Percentiles rank a stretch among this genome's conserved stretches.
Conservation (phyloP, 441 rosid genomes). For the Aquilaria agallochum region DNA sequence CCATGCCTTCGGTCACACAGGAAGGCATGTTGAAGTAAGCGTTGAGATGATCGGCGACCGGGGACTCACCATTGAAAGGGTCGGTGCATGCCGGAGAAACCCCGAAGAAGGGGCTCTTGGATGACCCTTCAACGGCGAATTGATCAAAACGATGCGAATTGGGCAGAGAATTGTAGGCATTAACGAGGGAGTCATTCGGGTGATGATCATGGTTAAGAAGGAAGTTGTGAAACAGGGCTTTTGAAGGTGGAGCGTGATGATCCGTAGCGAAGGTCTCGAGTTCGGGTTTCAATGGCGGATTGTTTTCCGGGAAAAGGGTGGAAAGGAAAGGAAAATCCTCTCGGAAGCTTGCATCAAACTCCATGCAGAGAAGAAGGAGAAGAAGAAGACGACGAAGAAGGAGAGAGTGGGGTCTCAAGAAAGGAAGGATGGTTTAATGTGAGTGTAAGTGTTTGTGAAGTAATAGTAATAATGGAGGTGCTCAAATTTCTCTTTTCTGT, state of each 20-base stretch:
- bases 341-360: slow-evolving; percentile 27
- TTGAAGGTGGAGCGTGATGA: slow-evolving; percentile 8
- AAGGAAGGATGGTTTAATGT: slow-evolving; percentile 30
- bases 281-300: slow-evolving; percentile 17
- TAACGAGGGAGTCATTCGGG: neutral
- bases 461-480: neutral
- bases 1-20: neutral
- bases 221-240: slow-evolving; percentile 16
- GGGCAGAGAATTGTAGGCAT: neutral
- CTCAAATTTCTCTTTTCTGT: slow-evolving; percentile 3
- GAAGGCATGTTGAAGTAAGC: slow-evolving; percentile 3
- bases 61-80: slow-evolving; percentile 10
- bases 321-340: slow-evolving; percentile 40
- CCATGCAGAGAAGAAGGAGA: slow-evolving; percentile 29
- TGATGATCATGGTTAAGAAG: slow-evolving; percentile 1
- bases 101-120: slow-evolving; percentile 17
- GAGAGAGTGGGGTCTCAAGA: slow-evolving; percentile 12
- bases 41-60: slow-evolving; percentile 5
- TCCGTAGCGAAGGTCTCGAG: neutral
- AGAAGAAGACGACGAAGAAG: neutral
- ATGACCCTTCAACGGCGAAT: slow-evolving; percentile 18
- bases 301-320: slow-evolving; percentile 22
- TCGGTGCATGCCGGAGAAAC: slow-evolving; percentile 16
- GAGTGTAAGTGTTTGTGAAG: neutral
- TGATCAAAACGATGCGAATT: slow-evolving; percentile 12